These are phyloP conservation scores for Botrytis medusae DNA, from an alignment of 2,329 filamentous ascomycete genomes.

Conservation along the genomic window DNA sequence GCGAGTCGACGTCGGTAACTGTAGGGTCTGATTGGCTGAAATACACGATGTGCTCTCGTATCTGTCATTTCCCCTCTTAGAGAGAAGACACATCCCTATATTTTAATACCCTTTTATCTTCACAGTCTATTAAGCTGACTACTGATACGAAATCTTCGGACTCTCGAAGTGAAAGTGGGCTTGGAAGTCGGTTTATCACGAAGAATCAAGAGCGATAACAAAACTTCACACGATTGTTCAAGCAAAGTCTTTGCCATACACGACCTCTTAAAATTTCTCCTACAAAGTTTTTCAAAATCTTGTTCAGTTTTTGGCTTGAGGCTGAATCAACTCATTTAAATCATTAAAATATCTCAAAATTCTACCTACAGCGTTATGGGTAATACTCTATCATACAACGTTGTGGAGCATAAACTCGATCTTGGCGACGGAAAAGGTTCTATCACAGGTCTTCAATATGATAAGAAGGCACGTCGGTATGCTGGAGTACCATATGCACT, in stretches of 20 bases:
- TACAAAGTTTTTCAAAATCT: too few relatives aligned
- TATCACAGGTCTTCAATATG: slow-evolving; percentile 42
- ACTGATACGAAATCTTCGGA: background rate
- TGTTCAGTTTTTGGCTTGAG: background rate
- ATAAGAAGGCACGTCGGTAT: slow-evolving; percentile 42
- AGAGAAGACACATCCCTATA: background rate
- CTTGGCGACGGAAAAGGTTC: slow-evolving; percentile 34
- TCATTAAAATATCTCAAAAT: background rate
- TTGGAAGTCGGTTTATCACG: background rate
- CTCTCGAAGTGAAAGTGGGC: background rate
- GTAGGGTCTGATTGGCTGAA: background rate
- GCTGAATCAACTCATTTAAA: background rate
- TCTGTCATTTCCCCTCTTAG: background rate
- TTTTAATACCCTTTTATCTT: background rate
- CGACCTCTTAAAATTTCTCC: background rate
- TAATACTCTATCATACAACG: slow-evolving; percentile 31
- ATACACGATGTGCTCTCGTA: slow-evolving; percentile 3
- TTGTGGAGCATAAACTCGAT: slow-evolving; percentile 32
- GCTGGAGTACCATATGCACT: slow-evolving; percentile 37
- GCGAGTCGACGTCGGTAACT: background rate
- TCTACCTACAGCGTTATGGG: background rate
- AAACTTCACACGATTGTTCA: background rate
- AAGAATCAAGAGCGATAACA: background rate
- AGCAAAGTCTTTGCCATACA: background rate
- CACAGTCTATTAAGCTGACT: background rate